phyloP scores from a whole-genome alignment of 2,329 filamentous ascomycete species.

The Clonostachys chloroleuca region DNA sequence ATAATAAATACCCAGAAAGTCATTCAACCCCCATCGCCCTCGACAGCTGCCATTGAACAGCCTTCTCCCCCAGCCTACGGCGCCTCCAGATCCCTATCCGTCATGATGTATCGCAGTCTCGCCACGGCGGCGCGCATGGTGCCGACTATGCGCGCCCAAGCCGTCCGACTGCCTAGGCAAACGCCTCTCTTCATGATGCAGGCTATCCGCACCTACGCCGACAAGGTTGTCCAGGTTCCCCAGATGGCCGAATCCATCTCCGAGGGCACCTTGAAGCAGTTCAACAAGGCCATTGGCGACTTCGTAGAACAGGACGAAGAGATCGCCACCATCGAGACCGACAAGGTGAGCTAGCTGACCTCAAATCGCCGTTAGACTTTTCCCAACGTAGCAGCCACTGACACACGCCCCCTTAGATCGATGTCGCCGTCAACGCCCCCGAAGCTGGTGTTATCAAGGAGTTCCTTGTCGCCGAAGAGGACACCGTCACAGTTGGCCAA shows the following conservation, averaged over 20 bases:
- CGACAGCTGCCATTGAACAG: no score
- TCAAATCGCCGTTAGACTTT: no score
- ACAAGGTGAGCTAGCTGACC: conserved; percentile 65
- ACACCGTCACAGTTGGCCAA: conserved; percentile 92
- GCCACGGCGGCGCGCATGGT: conserved; percentile 35
- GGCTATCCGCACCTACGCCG: conserved; percentile 62
- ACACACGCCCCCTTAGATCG: conserved; percentile 54
- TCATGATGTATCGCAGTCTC: conserved; percentile 38
- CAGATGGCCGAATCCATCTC: conserved; percentile 99
- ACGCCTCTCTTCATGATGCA: conserved; percentile 38
- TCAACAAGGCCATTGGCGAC: conserved; percentile 87
- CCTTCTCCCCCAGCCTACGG: not conserved
- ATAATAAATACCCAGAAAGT: no score
- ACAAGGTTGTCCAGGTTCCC: conserved; percentile 86
- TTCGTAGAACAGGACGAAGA: conserved; percentile 95
- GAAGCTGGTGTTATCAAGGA: conserved; percentile 89
- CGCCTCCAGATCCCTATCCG: conserved; percentile 5
- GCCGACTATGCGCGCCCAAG: conserved; percentile 24
- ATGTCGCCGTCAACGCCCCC: conserved; percentile 93
- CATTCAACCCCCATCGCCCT: no score
- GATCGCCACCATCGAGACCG: conserved; percentile 97
- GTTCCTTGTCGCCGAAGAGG: conserved; percentile 86
- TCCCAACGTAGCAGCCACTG: not conserved
- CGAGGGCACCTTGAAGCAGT: conserved; percentile 94
- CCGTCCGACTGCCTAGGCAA: conserved; percentile 31